Conservation (phyloP, 371 early-diverging fungal genomes). For the Haplosporangium sp. region DNA sequence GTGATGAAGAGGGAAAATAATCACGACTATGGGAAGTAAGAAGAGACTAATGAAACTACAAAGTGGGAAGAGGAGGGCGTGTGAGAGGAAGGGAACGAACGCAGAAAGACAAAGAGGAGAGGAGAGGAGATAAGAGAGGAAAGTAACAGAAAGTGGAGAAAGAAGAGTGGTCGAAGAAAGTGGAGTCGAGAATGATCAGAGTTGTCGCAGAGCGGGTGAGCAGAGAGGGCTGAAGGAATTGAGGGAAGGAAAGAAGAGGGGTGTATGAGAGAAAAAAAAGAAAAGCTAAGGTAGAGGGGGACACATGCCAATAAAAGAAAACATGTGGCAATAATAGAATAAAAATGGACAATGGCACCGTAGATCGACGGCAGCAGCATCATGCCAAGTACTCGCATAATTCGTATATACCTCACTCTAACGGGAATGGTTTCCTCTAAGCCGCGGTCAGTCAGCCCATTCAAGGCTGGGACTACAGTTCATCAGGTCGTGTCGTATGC, state of each 20-base stretch:
- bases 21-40: background rate
- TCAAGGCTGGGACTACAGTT: no score
- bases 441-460: no score
- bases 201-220: background rate
- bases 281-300: background rate
- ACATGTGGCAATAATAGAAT: background rate
- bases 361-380: no score
- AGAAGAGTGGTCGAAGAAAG: slow-evolving; percentile 6
- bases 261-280: background rate
- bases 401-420: no score
- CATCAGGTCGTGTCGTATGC: no score
- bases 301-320: background rate
- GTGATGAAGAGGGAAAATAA: background rate
- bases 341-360: no score
- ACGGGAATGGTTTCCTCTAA: no score
- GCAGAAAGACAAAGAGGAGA: background rate
- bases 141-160: slow-evolving; percentile 18
- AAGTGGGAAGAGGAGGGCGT: background rate
- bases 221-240: background rate
- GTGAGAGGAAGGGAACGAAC: background rate
- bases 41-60: background rate
- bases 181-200: background rate
- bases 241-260: slow-evolving; percentile 6
- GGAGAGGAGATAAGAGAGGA: slow-evolving; percentile 1
- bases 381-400: no score